Conservation (phyloP, 192 early-diverging fungal species). For the Coemansia sp. region DNA sequence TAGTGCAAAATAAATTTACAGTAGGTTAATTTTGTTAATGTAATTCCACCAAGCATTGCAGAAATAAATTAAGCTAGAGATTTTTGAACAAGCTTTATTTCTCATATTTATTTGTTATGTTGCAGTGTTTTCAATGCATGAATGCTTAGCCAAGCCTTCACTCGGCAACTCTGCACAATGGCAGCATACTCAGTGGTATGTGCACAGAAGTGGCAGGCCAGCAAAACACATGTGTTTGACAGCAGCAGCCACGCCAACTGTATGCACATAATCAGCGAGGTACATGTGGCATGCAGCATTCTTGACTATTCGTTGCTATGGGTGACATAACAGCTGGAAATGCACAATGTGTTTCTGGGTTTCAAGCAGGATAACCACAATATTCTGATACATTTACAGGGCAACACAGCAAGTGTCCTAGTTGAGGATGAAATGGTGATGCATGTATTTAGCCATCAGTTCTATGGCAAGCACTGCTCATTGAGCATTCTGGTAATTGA, state of each 20-base stretch:
- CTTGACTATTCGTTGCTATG: constrained; percentile 10
- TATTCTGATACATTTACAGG: constrained; percentile 63
- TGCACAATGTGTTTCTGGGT: constrained; percentile 70
- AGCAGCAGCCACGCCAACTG: too few relatives aligned
- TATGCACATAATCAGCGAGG: background rate
- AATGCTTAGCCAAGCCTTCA: too few relatives aligned
- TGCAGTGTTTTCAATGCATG: too few relatives aligned
- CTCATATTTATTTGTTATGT: too few relatives aligned
- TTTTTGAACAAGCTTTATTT: too few relatives aligned
- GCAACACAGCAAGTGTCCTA: constrained; percentile 73
- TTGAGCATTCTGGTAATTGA: constrained; percentile 76
- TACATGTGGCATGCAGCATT: background rate
- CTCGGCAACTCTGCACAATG: background rate
- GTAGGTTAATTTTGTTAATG: too few relatives aligned
- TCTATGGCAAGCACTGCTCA: constrained; percentile 67
- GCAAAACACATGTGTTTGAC: background rate
- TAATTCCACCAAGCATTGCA: too few relatives aligned
- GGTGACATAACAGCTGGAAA: constrained; percentile 67
- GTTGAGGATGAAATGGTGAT: constrained; percentile 70
- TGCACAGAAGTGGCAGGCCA: background rate
- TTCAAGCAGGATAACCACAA: constrained; percentile 89
- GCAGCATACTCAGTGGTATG: background rate
- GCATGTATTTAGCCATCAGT: constrained; percentile 62
- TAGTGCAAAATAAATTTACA: too few relatives aligned
- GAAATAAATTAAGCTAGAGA: too few relatives aligned